Conservation (phyloP, 805 yeast genomes). For the Barnettozyma californica region DNA sequence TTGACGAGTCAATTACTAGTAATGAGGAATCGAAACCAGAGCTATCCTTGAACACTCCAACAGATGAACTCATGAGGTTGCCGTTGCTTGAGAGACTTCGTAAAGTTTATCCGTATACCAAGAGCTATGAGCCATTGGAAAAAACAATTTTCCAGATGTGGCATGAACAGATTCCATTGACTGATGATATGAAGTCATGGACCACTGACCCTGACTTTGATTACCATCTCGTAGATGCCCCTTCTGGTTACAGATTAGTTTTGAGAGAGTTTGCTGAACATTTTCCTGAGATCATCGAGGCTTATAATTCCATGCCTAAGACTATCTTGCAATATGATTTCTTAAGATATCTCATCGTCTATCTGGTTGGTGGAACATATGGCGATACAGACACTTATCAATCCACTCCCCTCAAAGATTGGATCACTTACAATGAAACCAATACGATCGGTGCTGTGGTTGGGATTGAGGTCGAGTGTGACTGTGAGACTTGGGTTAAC, state of each 20-base stretch:
- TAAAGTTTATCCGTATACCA: conserved; percentile 11
- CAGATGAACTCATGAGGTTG: conserved; percentile 4
- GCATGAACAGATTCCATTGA: conserved; percentile 1
- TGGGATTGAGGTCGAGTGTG: conserved; percentile 49
- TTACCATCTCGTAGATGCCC: conserved; percentile 15
- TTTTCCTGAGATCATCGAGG: conserved; percentile 46
- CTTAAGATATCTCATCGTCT: conserved; percentile 47
- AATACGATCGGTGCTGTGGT: conserved; percentile 49
- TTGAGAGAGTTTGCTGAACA: background rate
- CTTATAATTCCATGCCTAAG: conserved; percentile 46
- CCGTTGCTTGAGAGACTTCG: conserved; percentile 14
- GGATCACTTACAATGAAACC: conserved; percentile 39
- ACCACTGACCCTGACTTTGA: conserved; percentile 10
- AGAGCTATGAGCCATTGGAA: conserved; percentile 21
- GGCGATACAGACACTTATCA: conserved; percentile 52
- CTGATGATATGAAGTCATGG: conserved; percentile 8
- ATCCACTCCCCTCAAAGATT: conserved; percentile 49
- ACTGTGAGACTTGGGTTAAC: conserved; percentile 47
- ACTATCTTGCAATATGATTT: conserved; percentile 50
- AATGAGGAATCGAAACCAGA: background rate
- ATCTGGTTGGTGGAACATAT: conserved; percentile 52
- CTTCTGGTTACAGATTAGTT: conserved; percentile 20
- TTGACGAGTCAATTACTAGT: background rate
- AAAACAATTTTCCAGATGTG: conserved; percentile 26
- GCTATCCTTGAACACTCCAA: background rate